Conservation (phyloP, 1,284 basidiomycete species). For the Clitocybe nebularis region DNA sequence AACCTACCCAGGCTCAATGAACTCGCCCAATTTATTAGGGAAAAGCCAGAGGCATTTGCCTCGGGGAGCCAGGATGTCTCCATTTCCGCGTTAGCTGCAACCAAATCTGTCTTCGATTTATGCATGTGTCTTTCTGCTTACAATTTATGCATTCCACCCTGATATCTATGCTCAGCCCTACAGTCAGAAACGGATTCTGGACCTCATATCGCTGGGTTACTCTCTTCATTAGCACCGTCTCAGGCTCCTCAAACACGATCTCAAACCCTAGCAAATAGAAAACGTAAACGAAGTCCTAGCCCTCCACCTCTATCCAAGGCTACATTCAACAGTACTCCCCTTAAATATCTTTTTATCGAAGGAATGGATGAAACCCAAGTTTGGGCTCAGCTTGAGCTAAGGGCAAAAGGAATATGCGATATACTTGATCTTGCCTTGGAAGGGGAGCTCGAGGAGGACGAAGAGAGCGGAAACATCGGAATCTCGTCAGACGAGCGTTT, state of each 20-base stretch:
- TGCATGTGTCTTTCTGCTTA: conserved; percentile 43
- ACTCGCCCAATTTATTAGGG: conserved; percentile 37
- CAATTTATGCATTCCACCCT: conserved; percentile 6
- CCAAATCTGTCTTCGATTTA: conserved; percentile 79
- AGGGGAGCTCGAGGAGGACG: conserved; percentile 33
- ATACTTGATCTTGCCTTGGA: conserved; percentile 59
- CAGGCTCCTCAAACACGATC: conserved; percentile 71
- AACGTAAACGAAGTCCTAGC: conserved; percentile 41
- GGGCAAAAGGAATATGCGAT: conserved; percentile 62
- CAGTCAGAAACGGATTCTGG: conserved; percentile 62
- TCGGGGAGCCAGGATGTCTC: conserved; percentile 55
- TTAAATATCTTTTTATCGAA: conserved; percentile 74
- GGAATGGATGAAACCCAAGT: conserved; percentile 87
- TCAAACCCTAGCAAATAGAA: conserved; percentile 39
- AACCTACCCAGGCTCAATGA: background rate
- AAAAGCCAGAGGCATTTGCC: conserved; percentile 51
- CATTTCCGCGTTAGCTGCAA: conserved; percentile 58
- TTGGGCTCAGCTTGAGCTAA: conserved; percentile 89
- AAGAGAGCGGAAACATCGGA: conserved; percentile 25
- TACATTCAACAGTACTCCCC: conserved; percentile 65
- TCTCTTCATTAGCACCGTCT: conserved; percentile 60
- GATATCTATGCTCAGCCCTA: conserved; percentile 41
- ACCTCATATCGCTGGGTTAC: conserved; percentile 62
- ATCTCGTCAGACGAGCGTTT: conserved; percentile 3
- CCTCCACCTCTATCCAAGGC: conserved; percentile 25